Percentiles rank a stretch among this genome's conserved stretches.
These are phyloP conservation scores for Panicum virgatum DNA, from an alignment of 202 grass and related monocot genomes.

Conservation along the genomic window DNA sequence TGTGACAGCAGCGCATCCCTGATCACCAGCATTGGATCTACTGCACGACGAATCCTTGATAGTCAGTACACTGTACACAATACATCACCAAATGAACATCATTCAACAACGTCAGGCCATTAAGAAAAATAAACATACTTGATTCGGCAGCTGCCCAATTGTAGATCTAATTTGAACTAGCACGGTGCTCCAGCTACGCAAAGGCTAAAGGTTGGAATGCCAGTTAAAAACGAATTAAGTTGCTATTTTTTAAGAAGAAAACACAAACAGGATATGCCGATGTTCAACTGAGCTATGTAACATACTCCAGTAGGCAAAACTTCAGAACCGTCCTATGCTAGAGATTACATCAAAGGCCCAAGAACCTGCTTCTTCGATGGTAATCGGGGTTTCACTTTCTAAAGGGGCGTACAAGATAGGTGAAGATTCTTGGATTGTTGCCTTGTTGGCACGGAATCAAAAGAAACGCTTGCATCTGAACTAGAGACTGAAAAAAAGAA, in stretches of 20 bases:
- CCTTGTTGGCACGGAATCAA: neutral
- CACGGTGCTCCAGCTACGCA: neutral
- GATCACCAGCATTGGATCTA: slow-evolving; percentile 19
- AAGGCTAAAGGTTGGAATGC: neutral
- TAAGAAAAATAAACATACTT: too few relatives aligned
- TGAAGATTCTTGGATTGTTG: slow-evolving; percentile 5
- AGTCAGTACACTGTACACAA: neutral
- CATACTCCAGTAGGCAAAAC: too few relatives aligned
- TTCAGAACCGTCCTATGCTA: neutral
- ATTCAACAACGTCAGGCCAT: too few relatives aligned
- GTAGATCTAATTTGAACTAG: neutral
- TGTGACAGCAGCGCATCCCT: slow-evolving; percentile 35
- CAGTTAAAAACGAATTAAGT: neutral
- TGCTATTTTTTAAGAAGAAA: neutral
- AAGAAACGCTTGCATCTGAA: neutral
- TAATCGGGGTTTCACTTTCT: neutral
- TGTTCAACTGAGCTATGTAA: neutral
- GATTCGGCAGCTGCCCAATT: too few relatives aligned
- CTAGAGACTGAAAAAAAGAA: neutral
- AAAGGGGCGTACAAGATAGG: neutral
- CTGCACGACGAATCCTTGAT: neutral
- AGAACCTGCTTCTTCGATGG: neutral
- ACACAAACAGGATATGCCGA: neutral
- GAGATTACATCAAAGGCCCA: neutral
- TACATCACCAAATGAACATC: neutral